Evolutionary conservation across 192 early-diverging fungal genomes (phyloP), one percentile per base, ranked within the genome.

Genomic region (Linnemannia exigua): DNA sequence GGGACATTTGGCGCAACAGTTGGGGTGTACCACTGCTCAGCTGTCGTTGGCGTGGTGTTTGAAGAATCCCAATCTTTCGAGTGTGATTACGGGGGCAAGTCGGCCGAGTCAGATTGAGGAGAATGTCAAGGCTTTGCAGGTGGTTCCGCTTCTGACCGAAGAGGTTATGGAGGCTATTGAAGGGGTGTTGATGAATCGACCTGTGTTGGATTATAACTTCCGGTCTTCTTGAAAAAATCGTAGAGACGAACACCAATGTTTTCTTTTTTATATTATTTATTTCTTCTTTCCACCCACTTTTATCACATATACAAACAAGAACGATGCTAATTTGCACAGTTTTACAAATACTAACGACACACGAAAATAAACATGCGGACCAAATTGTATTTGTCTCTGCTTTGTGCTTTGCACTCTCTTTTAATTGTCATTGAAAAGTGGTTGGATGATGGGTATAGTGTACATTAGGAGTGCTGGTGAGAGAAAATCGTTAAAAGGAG

Each of bases 161-260:
- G 93, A 95, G 67, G 75, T 94, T 33, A 90, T 96, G 88, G 79
- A 31, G 12, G 90, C 92, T 70, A 94, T 96, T 72, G 95, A 96
- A 67, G 72, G 25, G 1, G 89, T 96, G 36, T 87, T 96, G 63
- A 88, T 81, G 35, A 96, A 96, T 86, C 92, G 91, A 87, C 95
- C 94, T 51, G 82, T 84, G 36, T 76, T 81, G 17, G 67, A 75
- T 7, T 91, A 90, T 76, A 89, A 90, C 51, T 92, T 90, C 79
- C 77, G 90, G 20, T 71, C 70, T 71, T 71, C 70, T 44, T 71
- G 44, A 33, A 33, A 67, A 12, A 5, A 33, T 9, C 5, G 28
- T 5, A n/a, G 33, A 58, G 14, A 58, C 17, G n/a, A n/a, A n/a
- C n/a, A n/a, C n/a, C n/a, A n/a, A n/a, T n/a, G n/a, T 25, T 11